Evolutionary conservation across 2,329 filamentous ascomycete genomes (phyloP).

Genomic region (Periglandula ipomoeae): DNA sequence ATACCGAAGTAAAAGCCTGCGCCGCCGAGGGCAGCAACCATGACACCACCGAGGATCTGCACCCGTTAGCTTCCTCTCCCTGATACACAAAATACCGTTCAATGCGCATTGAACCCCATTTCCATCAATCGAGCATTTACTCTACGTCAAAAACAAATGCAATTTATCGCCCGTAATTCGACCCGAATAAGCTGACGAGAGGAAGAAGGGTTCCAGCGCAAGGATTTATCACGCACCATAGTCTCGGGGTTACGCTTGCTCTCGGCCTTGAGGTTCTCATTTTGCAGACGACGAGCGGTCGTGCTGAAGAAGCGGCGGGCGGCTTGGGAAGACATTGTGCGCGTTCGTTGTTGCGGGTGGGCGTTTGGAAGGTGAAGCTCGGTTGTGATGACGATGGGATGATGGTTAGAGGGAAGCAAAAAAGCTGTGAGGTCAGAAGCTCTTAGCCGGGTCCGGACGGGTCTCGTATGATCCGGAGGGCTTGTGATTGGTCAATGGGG

Average conservation of each 20-base stretch:
- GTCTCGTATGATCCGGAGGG: slow-evolving; percentile 1
- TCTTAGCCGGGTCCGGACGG: background rate
- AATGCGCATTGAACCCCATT: no score
- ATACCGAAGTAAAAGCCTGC: slow-evolving; percentile 85
- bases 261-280: slow-evolving; percentile 45
- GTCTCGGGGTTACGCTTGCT: slow-evolving; percentile 44
- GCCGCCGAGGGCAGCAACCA: slow-evolving; percentile 79
- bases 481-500: slow-evolving; percentile 3
- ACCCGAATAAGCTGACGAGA: slow-evolving; percentile 1
- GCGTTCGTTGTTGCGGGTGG: slow-evolving; percentile 10
- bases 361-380: no score
- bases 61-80: background rate
- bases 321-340: slow-evolving; percentile 47
- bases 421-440: background rate
- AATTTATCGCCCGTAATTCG: no score
- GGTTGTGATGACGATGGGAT: background rate
- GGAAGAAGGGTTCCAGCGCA: slow-evolving; percentile 8
- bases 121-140: no score
- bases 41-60: slow-evolving; percentile 83
- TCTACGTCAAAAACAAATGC: no score
- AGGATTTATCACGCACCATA: slow-evolving; percentile 32
- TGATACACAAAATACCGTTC: no score
- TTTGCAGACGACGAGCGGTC: slow-evolving; percentile 40
- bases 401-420: background rate
- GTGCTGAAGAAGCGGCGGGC: slow-evolving; percentile 48